These are phyloP conservation scores for Aureobasidium melanogenum DNA, from an alignment of 2,329 filamentous ascomycete genomes.

Conservation along the genomic window DNA sequence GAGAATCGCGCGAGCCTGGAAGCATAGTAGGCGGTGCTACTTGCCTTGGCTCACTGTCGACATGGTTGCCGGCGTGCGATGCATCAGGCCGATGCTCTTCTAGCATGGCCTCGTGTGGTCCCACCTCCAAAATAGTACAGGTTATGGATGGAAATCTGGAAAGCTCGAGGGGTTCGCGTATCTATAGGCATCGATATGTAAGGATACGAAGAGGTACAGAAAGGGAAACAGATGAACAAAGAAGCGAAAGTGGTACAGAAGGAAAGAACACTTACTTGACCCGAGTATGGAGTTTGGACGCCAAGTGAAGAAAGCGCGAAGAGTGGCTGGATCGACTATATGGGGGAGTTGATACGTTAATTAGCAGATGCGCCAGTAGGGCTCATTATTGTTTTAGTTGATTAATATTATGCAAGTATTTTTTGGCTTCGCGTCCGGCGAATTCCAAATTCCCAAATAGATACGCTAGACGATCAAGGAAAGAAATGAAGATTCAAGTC, in stretches of 20 bases:
- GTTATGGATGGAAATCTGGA: slow-evolving; percentile 17
- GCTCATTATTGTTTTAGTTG: slow-evolving; percentile 9
- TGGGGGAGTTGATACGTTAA: slow-evolving; percentile 11
- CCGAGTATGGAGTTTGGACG: slow-evolving; percentile 20
- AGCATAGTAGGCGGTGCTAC: slow-evolving; percentile 1
- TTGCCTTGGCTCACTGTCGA: slow-evolving; percentile 5
- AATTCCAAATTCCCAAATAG: slow-evolving; percentile 13
- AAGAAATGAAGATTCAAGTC: slow-evolving; percentile 10
- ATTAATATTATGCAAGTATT: slow-evolving; percentile 12
- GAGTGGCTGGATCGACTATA: slow-evolving; percentile 27
- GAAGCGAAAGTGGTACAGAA: no score
- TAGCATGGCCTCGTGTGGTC: slow-evolving; percentile 6
- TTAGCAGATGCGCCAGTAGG: slow-evolving; percentile 11
- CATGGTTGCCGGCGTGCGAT: slow-evolving; percentile 4
- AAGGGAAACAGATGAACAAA: slow-evolving; percentile 12
- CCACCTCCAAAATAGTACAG: slow-evolving; percentile 1
- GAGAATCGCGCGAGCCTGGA: slow-evolving; percentile 3
- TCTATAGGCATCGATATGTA: slow-evolving; percentile 19
- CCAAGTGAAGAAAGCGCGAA: slow-evolving; percentile 24
- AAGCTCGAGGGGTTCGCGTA: slow-evolving; percentile 32
- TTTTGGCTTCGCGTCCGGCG: slow-evolving; percentile 12
- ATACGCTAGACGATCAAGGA: slow-evolving; percentile 10
- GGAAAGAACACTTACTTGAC: slow-evolving; percentile 26
- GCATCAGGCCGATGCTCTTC: slow-evolving; percentile 11
- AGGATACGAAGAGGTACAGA: background rate